Evolutionary conservation across 345 rosid genomes (phyloP), one percentile per base, ranked within the genome.

Genomic region (Lumnitzera littorea): DNA sequence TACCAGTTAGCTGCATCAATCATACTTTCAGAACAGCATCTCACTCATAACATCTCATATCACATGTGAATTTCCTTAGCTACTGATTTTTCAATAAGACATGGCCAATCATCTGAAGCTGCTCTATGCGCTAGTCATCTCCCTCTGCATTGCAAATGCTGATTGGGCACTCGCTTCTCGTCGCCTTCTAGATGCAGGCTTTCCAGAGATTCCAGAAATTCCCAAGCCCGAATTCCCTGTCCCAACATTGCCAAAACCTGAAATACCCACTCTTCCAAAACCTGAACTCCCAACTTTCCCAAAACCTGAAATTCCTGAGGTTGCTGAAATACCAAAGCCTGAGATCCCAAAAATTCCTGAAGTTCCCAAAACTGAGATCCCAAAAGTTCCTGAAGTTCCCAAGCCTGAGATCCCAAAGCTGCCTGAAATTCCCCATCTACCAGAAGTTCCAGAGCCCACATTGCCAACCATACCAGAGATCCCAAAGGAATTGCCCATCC

Each of bases 401-500:
- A 70, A 49, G 29, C 65, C 29, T 1, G 62, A 65, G 46, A 7
- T 48, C 62, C n/a, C 20, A 36, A 5, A 36, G 43, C 48, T 64
- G 48, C 55, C 50, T 14, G 43, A 64, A 24, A 46, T 52, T 43
- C 66, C 58, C 13, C 51, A 51, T 46, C 12, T 62, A 8, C 66
- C 58, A 17, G 17, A 46, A 50, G 11, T 62, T 7, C 66, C 53
- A 0, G 54, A 62, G 43, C 53, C 59, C 23, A 46, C 17, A 12
- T 15, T 50, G 43, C 65, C 68, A 1, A 29, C 53, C 41, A 17
- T 62, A 2, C 76, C 74, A 11, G 8, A 57, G 53, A 27, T 69
- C 29, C 64, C 77, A 11, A 48, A 56, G 13, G 75, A 61, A n/a
- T 27, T 48, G 31, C 70, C 70, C 15, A 55, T 48, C 25, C 54